A percentile compares a stretch with the other conserved stretches of the same genome.
Conservation (phyloP, 1,139 yeast species). For the Nakaseomyces glabratus region DNA sequence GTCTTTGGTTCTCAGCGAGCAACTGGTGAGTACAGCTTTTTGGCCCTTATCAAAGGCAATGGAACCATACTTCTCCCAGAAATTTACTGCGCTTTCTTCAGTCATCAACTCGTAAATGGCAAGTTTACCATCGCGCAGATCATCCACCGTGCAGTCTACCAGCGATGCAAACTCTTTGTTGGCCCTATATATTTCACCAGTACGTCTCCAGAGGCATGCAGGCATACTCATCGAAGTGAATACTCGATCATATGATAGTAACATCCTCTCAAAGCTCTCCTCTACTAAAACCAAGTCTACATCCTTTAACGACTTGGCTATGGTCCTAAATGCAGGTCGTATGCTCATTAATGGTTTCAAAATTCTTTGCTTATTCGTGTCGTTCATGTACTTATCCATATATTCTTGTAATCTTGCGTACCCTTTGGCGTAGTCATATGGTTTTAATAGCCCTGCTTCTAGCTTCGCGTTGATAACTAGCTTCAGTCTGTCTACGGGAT, state of each 20-base stretch:
- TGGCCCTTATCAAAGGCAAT: constrained; percentile 95
- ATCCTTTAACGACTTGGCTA: constrained; percentile 83
- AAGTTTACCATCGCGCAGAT: constrained; percentile 80
- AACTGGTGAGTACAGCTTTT: constrained; percentile 88
- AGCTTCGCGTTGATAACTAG: constrained; percentile 94
- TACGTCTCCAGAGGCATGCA: constrained; percentile 94
- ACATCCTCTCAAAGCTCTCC: constrained; percentile 89
- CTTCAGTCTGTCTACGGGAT: constrained; percentile 88
- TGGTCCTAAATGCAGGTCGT: constrained; percentile 90
- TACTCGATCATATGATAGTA: constrained; percentile 87
- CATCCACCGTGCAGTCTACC: constrained; percentile 89
- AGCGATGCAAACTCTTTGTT: constrained; percentile 93
- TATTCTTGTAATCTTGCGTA: constrained; percentile 83
- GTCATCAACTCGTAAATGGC: constrained; percentile 94
- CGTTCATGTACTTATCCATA: constrained; percentile 90
- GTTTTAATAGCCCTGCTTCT: constrained; percentile 87
- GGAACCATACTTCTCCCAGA: constrained; percentile 96
- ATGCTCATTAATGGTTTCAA: constrained; percentile 77
- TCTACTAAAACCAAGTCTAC: constrained; percentile 89
- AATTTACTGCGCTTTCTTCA: constrained; percentile 95
- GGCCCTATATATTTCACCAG: constrained; percentile 93
- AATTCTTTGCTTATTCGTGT: constrained; percentile 77
- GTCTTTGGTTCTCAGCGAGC: constrained; percentile 76
- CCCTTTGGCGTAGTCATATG: constrained; percentile 90
- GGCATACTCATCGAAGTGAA: constrained; percentile 98